phyloP scores from a whole-genome alignment of 2,329 filamentous ascomycete genomes.

The Cladobotryum mycophilum region DNA sequence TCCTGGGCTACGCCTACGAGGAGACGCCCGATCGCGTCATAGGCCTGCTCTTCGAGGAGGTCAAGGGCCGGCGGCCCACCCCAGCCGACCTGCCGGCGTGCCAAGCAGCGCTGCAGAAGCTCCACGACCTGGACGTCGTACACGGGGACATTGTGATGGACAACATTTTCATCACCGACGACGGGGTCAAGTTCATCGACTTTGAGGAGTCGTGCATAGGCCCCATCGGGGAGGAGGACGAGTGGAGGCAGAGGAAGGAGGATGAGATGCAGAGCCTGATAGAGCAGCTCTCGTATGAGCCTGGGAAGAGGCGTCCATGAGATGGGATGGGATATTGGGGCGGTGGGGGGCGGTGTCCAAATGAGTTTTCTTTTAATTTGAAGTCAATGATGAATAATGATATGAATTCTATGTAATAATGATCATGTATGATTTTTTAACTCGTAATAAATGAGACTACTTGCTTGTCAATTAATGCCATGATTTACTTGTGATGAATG shows the following conservation, averaged over 20 bases:
- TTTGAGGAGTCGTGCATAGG: not conserved
- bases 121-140: not conserved
- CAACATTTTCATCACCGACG: not conserved
- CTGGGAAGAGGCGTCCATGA: no score
- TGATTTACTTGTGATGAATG: no score
- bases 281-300: not conserved
- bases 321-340: no score
- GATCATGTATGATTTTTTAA: no score
- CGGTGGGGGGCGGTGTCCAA: no score
- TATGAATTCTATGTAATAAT: no score
- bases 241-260: not conserved
- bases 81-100: not conserved
- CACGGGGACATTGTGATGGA: not conserved
- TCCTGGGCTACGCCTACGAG: not conserved
- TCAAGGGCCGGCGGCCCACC: not conserved
- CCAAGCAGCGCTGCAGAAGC: not conserved
- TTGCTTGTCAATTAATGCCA: no score
- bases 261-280: not conserved
- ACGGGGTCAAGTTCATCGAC: not conserved
- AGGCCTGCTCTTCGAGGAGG: not conserved
- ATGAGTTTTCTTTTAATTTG: no score
- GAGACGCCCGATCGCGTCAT: not conserved
- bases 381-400: no score
- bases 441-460: no score
- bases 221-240: not conserved